Evolutionary conservation across 305 asterid genomes (phyloP), one percentile per base, ranked within the genome.

Genomic region (Coffea humblotiana): DNA sequence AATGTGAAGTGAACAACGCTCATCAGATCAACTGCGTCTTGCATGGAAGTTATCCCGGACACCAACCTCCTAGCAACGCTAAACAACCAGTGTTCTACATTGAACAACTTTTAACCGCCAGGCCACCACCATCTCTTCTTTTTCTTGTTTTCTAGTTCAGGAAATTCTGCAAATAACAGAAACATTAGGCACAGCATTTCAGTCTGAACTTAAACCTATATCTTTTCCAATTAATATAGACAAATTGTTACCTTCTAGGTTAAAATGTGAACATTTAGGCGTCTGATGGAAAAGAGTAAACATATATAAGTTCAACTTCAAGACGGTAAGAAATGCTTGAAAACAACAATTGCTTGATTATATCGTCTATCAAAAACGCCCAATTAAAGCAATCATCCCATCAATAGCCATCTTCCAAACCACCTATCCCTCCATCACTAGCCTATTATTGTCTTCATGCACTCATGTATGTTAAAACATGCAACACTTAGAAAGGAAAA

Each of bases 121-220:
- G 73, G 58, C 86, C 88, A 79, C 97, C 96, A 90, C 94, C 97
- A 87, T 56, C 80, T 77, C 85, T 87, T 90, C 90, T 91, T 92
- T 71, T 85, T 91, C 90, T 81, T 87, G 70, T 74, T 68, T 85
- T 88, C 91, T 29, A 70, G 75, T 72, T n/a, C 72, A 6, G 97
- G 97, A 69, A 87, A 77, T 74, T 94, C 98, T 94, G 81, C 84
- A 76, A 35, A 77, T 29, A 70, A 81, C 77, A 12, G 70, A 82
- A 81, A 8, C 75, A 63, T 8, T 47, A 37, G 6, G 37, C n/a
- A 65, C 54, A 71, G 54, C 45, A 43, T 78, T 49, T 73, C 52
- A 79, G 49, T 2, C 72, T 54, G 51, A 29, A 13, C 52, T 19
- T 69, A 15, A 69, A 32, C 32, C 43, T 7, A 65, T 5, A 65